phyloP scores from a whole-genome alignment of 306 rosid species.

The Cucurbita maxima region DNA sequence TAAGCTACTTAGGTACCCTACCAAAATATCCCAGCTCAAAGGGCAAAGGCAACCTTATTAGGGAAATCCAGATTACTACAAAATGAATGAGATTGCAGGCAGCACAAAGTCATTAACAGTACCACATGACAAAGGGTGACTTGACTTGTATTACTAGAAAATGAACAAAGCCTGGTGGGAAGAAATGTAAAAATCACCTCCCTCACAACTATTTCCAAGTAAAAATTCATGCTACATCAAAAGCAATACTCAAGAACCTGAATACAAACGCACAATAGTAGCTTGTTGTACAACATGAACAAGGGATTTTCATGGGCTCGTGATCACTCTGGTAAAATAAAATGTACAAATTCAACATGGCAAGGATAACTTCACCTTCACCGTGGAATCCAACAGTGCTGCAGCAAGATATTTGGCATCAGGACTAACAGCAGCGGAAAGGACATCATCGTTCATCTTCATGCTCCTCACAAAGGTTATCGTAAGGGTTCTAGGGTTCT shows the following conservation, averaged over 20 bases:
- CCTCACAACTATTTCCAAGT: neutral
- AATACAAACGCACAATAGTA: neutral
- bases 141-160: neutral
- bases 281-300: neutral
- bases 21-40: neutral
- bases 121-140: neutral
- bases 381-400: constrained; percentile 71
- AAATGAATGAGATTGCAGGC: neutral
- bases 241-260: neutral
- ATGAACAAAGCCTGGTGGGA: neutral
- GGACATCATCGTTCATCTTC: constrained; percentile 86
- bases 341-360: constrained; percentile 5
- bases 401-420: constrained; percentile 76
- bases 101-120: neutral
- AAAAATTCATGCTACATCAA: neutral
- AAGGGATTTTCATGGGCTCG: neutral
- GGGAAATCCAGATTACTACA: neutral
- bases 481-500: constrained; percentile 49
- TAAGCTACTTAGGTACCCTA: neutral
- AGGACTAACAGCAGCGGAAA: constrained; percentile 72
- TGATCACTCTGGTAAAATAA: neutral
- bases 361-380: constrained; percentile 45
- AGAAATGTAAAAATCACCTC: neutral
- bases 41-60: neutral
- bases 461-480: constrained; percentile 51